phyloP scores from a whole-genome alignment of 139 green algal species.

The Chlorella sp. region DNA sequence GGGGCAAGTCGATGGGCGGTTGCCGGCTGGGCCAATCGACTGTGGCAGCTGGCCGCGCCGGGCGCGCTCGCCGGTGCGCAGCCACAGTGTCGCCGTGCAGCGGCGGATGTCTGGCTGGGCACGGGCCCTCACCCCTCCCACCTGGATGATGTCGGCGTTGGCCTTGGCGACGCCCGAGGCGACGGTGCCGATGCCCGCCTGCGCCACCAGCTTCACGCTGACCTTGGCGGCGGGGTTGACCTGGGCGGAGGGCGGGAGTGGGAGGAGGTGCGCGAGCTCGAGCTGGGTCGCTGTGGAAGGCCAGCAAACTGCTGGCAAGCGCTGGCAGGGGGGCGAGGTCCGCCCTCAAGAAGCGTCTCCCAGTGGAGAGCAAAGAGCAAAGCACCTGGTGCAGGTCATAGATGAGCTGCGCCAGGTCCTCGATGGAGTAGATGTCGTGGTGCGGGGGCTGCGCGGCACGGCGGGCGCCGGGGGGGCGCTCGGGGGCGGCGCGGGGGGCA shows the following conservation, averaged over 20 bases:
- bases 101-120: too few species aligned
- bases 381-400: slow-evolving; percentile 86
- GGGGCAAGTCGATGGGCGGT: not conserved
- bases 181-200: slow-evolving; percentile 98
- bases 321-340: too few species aligned
- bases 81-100: too few species aligned
- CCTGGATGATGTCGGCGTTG: slow-evolving; percentile 98
- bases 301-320: not conserved
- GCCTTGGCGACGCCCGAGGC: slow-evolving; percentile 97
- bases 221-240: slow-evolving; percentile 90
- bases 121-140: too few species aligned
- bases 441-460: too few species aligned
- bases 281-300: not conserved
- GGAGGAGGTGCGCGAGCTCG: not conserved
- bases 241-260: slow-evolving; percentile 34
- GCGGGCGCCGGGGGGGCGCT: too few species aligned
- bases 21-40: not conserved
- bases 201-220: slow-evolving; percentile 97
- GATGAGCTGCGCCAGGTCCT: slow-evolving; percentile 99
- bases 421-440: slow-evolving; percentile 99
- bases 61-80: too few species aligned
- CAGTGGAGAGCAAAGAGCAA: not conserved
- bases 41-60: too few species aligned
- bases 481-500: too few species aligned
- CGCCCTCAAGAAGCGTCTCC: not conserved